Percentiles rank a stretch among this genome's conserved stretches.
Conservation (phyloP, 2,329 filamentous ascomycete species). For the Neonectria magnoliae region DNA sequence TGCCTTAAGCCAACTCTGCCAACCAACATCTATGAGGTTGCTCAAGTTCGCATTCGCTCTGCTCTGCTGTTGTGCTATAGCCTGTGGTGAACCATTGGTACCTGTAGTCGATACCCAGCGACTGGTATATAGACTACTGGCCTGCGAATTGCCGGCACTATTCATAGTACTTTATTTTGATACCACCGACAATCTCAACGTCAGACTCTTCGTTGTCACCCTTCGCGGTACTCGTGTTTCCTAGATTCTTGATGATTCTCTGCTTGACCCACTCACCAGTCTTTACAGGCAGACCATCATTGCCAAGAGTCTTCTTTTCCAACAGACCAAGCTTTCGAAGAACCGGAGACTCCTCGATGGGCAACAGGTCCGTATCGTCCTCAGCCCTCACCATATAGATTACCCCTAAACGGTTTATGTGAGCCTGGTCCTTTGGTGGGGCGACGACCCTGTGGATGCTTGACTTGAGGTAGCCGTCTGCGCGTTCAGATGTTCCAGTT, state of each 20-base stretch:
- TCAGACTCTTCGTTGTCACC: not conserved
- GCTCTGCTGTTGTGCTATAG: too few species aligned
- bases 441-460: conserved; percentile 46
- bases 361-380: not conserved
- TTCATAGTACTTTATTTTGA: conserved; percentile 10
- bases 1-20: too few species aligned
- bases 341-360: too few species aligned
- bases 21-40: too few species aligned
- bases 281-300: too few species aligned
- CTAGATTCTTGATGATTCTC: not conserved
- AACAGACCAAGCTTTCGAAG: too few species aligned
- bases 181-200: conserved; percentile 5
- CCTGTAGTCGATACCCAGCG: too few species aligned
- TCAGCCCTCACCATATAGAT: not conserved
- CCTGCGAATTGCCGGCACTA: not conserved
- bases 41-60: too few species aligned
- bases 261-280: too few species aligned
- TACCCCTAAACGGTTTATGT: not conserved
- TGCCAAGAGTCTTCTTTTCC: too few species aligned
- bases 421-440: conserved; percentile 13
- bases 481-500: not conserved
- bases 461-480: conserved; percentile 52
- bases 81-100: too few species aligned
- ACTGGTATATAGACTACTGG: too few species aligned
- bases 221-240: not conserved